Base-by-base conservation (phyloP, 2,329 filamentous ascomycete genomes). In the Xylaria sp. region DNA sequence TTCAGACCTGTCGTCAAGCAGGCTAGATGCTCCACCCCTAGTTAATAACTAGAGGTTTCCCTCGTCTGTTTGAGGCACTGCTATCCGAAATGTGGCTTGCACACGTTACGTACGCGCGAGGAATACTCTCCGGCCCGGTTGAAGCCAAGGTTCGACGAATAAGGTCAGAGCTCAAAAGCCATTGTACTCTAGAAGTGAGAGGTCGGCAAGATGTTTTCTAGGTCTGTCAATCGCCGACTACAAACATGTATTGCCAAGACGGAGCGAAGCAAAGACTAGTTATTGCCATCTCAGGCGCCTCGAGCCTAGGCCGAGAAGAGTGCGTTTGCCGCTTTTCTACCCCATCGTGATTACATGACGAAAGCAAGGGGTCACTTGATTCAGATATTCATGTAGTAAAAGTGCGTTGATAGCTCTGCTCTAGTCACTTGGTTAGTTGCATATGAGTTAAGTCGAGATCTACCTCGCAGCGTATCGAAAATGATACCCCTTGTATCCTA, bases 341-440 rank as follows among this genome's bases (percentile, higher is more conserved):
- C 5, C n/a, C 45, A 45, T 17, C 17, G 17, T 32, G 30, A 12
- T 27, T 54, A 51, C 36, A 67, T 36, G 45, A 58, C 19, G 42
- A 34, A 69, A 19, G 42, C 55, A 65, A 51, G 64, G 55, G 36
- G 9, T 39, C 51, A 17, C 24, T 63, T 17, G n/a, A 30, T 36
- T 32, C 30, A 24, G 54, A 19, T 36, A 62, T 48, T 36, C 57
- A 30, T 36, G 6, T 53, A 12, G 11, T 30, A 21, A 17, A 34
- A 42, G 56, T 27, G 19, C 24, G 55, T 61, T 39, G 11, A 48
- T 30, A 34, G 19, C 36, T 21, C 32, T n/a, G 36, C 17, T 51
- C 19, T 47, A 17, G 17, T 24, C 32, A 21, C 30, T 34, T 51
- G n/a, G 45, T 61, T 59, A 47, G 64, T 51, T 64, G 56, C 55